A percentile compares a stretch with the other conserved stretches of the same genome.
Conservation (phyloP, 192 early-diverging fungal species). For the Gaertneriomyces sp. region DNA sequence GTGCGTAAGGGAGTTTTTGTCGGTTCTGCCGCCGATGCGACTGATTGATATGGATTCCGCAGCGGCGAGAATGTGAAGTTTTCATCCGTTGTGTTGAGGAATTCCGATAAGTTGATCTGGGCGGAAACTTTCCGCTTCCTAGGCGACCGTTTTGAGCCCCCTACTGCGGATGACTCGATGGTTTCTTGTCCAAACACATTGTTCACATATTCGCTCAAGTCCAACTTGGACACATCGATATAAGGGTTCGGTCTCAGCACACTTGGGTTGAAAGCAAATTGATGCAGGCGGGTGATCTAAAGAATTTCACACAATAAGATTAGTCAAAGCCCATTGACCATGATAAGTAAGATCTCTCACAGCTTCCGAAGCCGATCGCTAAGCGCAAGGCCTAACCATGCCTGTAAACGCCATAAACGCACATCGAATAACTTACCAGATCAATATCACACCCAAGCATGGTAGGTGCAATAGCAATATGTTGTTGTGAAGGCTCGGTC, state of each 20-base stretch:
- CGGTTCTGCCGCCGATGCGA: not conserved
- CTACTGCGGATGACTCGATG: not conserved
- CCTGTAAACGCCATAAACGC: too few species aligned
- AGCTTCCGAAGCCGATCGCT: too few species aligned
- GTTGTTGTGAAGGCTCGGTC: too few species aligned
- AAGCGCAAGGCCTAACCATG: too few species aligned
- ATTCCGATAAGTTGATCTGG: not conserved
- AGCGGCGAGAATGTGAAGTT: not conserved
- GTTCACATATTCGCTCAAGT: slow-evolving; percentile 15
- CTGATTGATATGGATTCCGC: slow-evolving; percentile 4
- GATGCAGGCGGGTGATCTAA: slow-evolving; percentile 27
- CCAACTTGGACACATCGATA: slow-evolving; percentile 23
- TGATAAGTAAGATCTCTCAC: too few species aligned
- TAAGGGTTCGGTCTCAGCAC: slow-evolving; percentile 27
- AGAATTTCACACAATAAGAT: not conserved
- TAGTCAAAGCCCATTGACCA: too few species aligned
- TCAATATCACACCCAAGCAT: too few species aligned
- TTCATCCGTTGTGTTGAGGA: slow-evolving; percentile 1
- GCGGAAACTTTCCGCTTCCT: not conserved
- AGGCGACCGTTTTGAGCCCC: not conserved
- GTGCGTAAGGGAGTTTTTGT: not conserved
- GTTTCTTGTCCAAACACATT: slow-evolving; percentile 28
- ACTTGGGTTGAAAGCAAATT: slow-evolving; percentile 27
- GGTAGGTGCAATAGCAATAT: too few species aligned
- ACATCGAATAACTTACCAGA: too few species aligned